Evolutionary conservation across 2,329 filamentous ascomycete genomes (phyloP).

Genomic region (Phoma sp.): DNA sequence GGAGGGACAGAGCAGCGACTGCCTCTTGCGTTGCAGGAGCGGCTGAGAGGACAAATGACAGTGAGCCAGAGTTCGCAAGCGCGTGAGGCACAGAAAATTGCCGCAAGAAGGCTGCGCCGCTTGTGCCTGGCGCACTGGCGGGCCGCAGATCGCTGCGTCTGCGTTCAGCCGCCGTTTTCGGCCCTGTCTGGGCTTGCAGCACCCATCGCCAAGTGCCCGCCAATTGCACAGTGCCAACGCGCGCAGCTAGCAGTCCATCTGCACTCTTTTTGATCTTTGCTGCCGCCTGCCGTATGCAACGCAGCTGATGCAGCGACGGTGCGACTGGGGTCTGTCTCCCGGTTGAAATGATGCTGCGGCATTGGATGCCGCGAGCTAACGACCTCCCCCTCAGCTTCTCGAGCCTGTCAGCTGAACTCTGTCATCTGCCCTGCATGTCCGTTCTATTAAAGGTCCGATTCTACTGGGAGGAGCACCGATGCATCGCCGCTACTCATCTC

Average conservation of each 20-base stretch:
- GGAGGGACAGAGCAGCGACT: constrained; percentile 10
- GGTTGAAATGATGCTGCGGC: constrained; percentile 4
- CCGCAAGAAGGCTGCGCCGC: constrained; percentile 14
- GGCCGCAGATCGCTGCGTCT: constrained; percentile 19
- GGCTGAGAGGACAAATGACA: constrained; percentile 2
- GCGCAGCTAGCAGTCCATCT: not conserved
- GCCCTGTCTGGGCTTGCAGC: constrained; percentile 6
- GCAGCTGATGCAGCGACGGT: constrained; percentile 5
- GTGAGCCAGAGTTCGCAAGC: constrained; percentile 2
- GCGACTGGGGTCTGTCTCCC: constrained; percentile 2
- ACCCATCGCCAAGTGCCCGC: constrained; percentile 3
- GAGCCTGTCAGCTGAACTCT: constrained; percentile 16
- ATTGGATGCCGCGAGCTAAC: not conserved
- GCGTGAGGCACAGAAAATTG: constrained; percentile 13
- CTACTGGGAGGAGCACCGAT: not conserved
- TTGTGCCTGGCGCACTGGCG: constrained; percentile 17
- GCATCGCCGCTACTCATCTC: not conserved
- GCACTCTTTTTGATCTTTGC: not conserved
- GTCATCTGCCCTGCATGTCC: constrained; percentile 3
- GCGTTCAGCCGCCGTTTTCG: constrained; percentile 16
- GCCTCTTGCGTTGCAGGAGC: constrained; percentile 7
- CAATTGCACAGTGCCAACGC: constrained; percentile 1
- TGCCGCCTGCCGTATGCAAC: constrained; percentile 5
- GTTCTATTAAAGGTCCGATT: constrained; percentile 6
- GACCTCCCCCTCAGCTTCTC: constrained; percentile 4